A percentile compares a stretch with the other conserved stretches of the same genome.
Conservation (phyloP, 345 rosid genomes). For the Garcia nutans region DNA sequence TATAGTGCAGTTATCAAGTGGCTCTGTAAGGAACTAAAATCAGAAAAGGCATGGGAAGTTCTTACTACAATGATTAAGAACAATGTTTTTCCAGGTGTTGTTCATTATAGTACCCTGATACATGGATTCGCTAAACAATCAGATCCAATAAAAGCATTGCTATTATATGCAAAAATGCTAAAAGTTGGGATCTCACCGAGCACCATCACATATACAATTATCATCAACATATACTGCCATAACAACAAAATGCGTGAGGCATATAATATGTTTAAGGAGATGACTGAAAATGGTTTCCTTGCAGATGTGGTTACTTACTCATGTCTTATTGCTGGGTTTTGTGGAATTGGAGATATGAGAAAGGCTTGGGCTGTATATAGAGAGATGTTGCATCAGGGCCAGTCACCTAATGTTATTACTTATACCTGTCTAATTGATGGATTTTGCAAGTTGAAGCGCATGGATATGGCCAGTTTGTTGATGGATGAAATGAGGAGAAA, state of each 20-base stretch:
- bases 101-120: slow-evolving; percentile 38
- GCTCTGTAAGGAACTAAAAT: slow-evolving; percentile 34
- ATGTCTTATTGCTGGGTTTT: slow-evolving; percentile 45
- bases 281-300: slow-evolving; percentile 38
- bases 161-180: slow-evolving; percentile 36
- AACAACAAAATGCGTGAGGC: slow-evolving; percentile 35
- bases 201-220: slow-evolving; percentile 38
- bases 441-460: slow-evolving; percentile 35
- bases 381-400: slow-evolving; percentile 33
- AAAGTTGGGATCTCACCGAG: slow-evolving; percentile 44
- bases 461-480: slow-evolving; percentile 45
- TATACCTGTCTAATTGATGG: slow-evolving; percentile 55
- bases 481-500: slow-evolving; percentile 41
- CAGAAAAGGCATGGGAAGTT: slow-evolving; percentile 44
- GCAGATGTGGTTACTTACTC: slow-evolving; percentile 44
- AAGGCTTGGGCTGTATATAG: slow-evolving; percentile 37
- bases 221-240: slow-evolving; percentile 39
- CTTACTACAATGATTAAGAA: slow-evolving; percentile 55
- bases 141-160: slow-evolving; percentile 36
- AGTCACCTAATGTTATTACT: slow-evolving; percentile 41
- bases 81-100: slow-evolving; percentile 34
- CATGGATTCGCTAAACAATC: slow-evolving; percentile 46
- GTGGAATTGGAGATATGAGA: slow-evolving; percentile 42
- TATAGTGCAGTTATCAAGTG: slow-evolving; percentile 38
- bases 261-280: slow-evolving; percentile 34